Percentiles rank a stretch among this genome's conserved stretches.
phyloP scores from a whole-genome alignment of 768 basidiomycete genomes.

The Coprinopsis sp. region DNA sequence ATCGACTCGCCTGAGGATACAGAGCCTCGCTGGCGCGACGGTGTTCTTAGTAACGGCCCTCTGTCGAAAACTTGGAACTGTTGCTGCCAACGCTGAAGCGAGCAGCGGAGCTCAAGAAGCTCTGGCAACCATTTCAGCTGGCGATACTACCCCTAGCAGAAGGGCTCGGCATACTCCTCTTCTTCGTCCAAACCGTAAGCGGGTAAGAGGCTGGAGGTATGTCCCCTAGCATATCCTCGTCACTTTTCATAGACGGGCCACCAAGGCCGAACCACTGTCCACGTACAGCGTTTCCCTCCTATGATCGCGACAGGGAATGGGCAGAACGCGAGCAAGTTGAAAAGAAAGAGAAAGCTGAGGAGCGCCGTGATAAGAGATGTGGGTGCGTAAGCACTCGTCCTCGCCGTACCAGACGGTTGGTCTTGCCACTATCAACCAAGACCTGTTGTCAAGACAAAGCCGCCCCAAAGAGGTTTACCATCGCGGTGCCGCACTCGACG shows the following conservation, averaged over 20 bases:
- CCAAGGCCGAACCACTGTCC: slow-evolving; percentile 15
- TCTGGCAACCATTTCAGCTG: slow-evolving; percentile 16
- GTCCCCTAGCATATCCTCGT: slow-evolving; percentile 12
- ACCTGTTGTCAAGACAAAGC: slow-evolving; percentile 67
- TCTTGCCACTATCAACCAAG: slow-evolving; percentile 70
- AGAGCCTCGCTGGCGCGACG: slow-evolving; percentile 11
- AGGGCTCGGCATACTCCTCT: slow-evolving; percentile 9
- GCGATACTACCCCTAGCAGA: slow-evolving; percentile 28
- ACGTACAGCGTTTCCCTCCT: slow-evolving; percentile 25
- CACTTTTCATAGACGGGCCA: slow-evolving; percentile 9
- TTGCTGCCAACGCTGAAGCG: slow-evolving; percentile 5
- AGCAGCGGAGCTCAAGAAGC: slow-evolving; percentile 5
- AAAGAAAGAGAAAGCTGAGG: slow-evolving; percentile 41
- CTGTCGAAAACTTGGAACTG: slow-evolving; percentile 17
- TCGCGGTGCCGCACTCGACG: slow-evolving; percentile 60
- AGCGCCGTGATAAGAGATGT: slow-evolving; percentile 49
- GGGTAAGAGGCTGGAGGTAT: slow-evolving; percentile 10
- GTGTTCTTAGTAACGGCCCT: slow-evolving; percentile 8
- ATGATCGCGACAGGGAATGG: slow-evolving; percentile 31
- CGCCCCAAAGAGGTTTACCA: slow-evolving; percentile 51
- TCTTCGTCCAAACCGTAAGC: slow-evolving; percentile 13
- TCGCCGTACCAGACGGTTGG: slow-evolving; percentile 44
- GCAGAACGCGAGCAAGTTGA: slow-evolving; percentile 15
- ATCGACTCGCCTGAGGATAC: slow-evolving; percentile 2
- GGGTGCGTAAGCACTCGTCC: slow-evolving; percentile 69